phyloP scores from a whole-genome alignment of 345 rosid species.

The Euphorbia lathyris region DNA sequence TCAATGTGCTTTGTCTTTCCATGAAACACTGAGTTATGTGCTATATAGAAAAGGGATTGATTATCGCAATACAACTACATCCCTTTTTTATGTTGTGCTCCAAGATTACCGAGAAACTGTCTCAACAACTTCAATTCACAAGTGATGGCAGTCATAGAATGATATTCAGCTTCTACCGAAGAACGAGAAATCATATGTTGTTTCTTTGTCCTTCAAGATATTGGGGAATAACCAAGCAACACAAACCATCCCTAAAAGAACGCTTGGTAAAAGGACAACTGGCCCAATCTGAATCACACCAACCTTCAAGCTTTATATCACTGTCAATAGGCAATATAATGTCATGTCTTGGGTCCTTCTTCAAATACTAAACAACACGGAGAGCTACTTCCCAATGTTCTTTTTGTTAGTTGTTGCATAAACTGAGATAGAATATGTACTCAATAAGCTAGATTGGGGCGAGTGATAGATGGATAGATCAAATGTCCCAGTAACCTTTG shows the following conservation, averaged over 20 bases:
- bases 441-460: neutral
- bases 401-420: neutral
- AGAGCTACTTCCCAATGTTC: neutral
- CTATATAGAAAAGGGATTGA: neutral
- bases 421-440: neutral
- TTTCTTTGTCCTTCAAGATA: neutral
- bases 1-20: too few relatives aligned
- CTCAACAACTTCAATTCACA: neutral
- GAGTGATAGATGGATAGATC: neutral
- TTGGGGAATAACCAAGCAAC: neutral
- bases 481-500: neutral
- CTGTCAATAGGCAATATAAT: neutral
- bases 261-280: neutral
- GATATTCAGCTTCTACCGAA: neutral
- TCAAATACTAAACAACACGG: neutral
- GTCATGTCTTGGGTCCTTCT: neutral
- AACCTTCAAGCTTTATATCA: neutral
- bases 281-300: slow-evolving; percentile 8
- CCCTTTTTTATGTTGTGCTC: neutral
- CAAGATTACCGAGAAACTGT: neutral
- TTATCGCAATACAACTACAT: neutral
- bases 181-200: neutral
- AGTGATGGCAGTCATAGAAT: neutral
- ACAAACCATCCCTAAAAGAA: neutral
- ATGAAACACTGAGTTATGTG: too few relatives aligned